Evolutionary conservation across 768 basidiomycete species (phyloP).

Genomic region (Boletus reticuloceps): DNA sequence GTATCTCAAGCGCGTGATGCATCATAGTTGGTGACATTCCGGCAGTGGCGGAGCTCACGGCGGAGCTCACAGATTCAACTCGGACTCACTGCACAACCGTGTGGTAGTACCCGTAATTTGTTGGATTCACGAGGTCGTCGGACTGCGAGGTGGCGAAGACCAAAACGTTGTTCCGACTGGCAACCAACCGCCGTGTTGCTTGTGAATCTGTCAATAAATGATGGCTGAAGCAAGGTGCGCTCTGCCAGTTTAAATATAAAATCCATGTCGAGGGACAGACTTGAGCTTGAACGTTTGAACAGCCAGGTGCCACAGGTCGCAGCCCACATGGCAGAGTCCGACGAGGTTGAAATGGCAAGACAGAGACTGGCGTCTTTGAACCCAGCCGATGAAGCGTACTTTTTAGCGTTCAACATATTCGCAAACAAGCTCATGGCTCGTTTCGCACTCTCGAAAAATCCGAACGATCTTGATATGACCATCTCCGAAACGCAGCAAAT

Average conservation of each 20-base stretch:
- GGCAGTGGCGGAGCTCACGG: too few relatives aligned
- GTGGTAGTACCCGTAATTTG: too few relatives aligned
- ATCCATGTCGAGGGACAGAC: not conserved
- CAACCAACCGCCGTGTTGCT: too few relatives aligned
- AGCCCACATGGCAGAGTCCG: not conserved
- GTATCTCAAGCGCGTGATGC: too few relatives aligned
- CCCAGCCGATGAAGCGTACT: conserved; percentile 6
- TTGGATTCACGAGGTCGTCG: too few relatives aligned
- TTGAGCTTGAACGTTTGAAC: not conserved
- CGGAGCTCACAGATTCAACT: too few relatives aligned
- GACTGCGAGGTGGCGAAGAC: too few relatives aligned
- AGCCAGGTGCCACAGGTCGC: not conserved
- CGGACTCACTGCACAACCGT: too few relatives aligned
- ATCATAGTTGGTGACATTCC: not conserved
- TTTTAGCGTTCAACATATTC: conserved; percentile 7
- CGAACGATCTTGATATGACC: conserved; percentile 25
- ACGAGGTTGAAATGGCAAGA: conserved; percentile 12
- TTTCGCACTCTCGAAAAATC: conserved; percentile 22
- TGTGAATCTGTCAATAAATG: too few relatives aligned
- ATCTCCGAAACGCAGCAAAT: conserved; percentile 15
- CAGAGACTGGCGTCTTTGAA: conserved; percentile 6
- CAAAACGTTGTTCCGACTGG: too few relatives aligned
- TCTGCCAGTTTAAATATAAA: not conserved
- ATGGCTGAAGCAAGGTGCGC: conserved; percentile 10
- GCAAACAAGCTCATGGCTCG: conserved; percentile 14